Percentiles rank a stretch among this genome's conserved stretches.
Conservation (phyloP, 202 grass and related monocot species). For the Panicum virgatum region DNA sequence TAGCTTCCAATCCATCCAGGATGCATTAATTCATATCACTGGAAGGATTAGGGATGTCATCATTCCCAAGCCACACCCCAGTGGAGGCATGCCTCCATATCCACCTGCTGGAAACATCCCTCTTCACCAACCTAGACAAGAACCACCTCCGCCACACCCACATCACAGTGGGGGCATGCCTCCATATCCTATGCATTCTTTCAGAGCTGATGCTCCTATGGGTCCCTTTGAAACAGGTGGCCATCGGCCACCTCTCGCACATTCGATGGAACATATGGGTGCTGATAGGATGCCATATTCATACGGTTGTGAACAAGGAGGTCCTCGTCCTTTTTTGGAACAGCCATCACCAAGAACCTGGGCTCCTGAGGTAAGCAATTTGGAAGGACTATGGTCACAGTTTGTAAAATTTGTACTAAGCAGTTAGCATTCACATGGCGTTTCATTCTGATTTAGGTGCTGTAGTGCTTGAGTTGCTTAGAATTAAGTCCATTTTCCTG, state of each 20-base stretch:
- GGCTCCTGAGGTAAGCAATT: constrained; percentile 59
- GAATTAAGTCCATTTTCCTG: constrained; percentile 18
- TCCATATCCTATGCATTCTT: constrained; percentile 53
- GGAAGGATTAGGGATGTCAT: constrained; percentile 67
- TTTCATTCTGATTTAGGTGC: constrained; percentile 7
- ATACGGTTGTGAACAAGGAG: constrained; percentile 55
- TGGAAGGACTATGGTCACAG: not conserved
- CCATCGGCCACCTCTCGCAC: constrained; percentile 45
- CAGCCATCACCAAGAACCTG: constrained; percentile 56
- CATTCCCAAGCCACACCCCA: constrained; percentile 53
- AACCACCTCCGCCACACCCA: constrained; percentile 45
- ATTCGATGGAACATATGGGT: constrained; percentile 48
- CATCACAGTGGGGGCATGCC: constrained; percentile 49
- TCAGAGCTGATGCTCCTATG: constrained; percentile 57
- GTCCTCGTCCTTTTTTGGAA: constrained; percentile 50
- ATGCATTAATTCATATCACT: constrained; percentile 65
- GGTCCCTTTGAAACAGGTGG: constrained; percentile 41
- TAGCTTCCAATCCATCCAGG: constrained; percentile 65
- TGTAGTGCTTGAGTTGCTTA: constrained; percentile 25
- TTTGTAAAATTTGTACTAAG: constrained; percentile 7
- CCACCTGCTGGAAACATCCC: constrained; percentile 42
- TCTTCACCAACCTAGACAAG: constrained; percentile 59
- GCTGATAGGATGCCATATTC: constrained; percentile 49
- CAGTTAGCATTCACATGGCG: not conserved
- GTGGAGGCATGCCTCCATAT: constrained; percentile 55